phyloP scores from a whole-genome alignment of 805 yeast species.

The Candida schatavii region DNA sequence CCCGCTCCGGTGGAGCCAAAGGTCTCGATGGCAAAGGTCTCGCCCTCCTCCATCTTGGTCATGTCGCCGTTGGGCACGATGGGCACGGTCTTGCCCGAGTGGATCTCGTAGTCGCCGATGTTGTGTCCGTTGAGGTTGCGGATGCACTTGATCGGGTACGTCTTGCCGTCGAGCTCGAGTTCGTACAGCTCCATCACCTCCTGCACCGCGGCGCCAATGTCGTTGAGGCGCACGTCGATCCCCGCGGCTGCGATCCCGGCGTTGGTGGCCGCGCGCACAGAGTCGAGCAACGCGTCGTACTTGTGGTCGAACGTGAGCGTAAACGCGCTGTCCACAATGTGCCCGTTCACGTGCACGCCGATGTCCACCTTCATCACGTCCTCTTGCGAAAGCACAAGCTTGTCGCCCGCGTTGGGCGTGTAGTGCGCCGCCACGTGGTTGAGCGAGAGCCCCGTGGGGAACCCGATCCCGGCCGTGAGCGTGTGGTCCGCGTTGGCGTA shows the following conservation, averaged over 20 bases:
- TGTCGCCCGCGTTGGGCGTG: conserved; percentile 95
- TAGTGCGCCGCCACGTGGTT: conserved; percentile 97
- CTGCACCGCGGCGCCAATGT: conserved; percentile 93
- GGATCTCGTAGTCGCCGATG: conserved; percentile 79
- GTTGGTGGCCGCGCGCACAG: conserved; percentile 90
- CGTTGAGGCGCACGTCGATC: conserved; percentile 91
- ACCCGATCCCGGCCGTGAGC: conserved; percentile 82
- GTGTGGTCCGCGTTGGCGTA: conserved; percentile 66
- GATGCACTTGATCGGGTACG: conserved; percentile 82
- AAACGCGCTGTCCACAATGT: conserved; percentile 92
- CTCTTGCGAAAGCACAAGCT: conserved; percentile 70
- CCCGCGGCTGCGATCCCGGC: conserved; percentile 93
- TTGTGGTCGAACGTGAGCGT: conserved; percentile 83
- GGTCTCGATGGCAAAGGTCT: conserved; percentile 96
- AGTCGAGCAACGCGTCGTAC: conserved; percentile 75
- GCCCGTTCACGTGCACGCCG: conserved; percentile 95
- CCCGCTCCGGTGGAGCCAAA: conserved; percentile 97
- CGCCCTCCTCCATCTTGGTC: conserved; percentile 99
- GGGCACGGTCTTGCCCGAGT: conserved; percentile 95
- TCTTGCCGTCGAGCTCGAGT: conserved; percentile 83
- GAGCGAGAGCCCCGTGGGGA: conserved; percentile 95
- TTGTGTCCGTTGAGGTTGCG: conserved; percentile 94
- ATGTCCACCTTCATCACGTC: conserved; percentile 97
- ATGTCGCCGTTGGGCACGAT: conserved; percentile 89
- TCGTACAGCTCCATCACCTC: conserved; percentile 98